These are phyloP conservation scores for Pterocarpus macrocarpus DNA, from an alignment of 306 rosid species.

Conservation along the genomic window DNA sequence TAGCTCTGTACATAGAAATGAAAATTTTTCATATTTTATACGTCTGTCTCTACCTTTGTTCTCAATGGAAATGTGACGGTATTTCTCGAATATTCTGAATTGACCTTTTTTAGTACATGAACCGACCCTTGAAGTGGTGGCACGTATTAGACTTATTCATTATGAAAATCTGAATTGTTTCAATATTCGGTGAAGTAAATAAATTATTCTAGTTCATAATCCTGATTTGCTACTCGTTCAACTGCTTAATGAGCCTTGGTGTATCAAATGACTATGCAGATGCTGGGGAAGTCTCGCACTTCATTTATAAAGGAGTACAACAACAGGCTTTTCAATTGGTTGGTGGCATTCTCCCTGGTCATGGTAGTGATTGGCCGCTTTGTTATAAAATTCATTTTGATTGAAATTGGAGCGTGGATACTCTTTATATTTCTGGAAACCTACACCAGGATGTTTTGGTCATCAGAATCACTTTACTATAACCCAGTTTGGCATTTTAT, in stretches of 20 bases:
- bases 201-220: not conserved
- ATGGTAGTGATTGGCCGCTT: conserved; percentile 96
- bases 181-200: conserved; percentile 10
- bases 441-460: conserved; percentile 97
- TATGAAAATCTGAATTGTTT: conserved; percentile 13
- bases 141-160: conserved; percentile 21
- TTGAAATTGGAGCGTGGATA: conserved; percentile 92
- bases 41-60: not conserved
- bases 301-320: conserved; percentile 92
- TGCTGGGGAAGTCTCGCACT: conserved; percentile 83
- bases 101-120: not conserved
- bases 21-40: no score
- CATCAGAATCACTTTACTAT: conserved; percentile 92
- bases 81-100: not conserved
- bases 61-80: conserved; percentile 15
- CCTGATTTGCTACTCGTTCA: conserved; percentile 8
- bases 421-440: conserved; percentile 95
- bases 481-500: conserved; percentile 87
- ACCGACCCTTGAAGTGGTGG: not conserved
- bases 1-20: no score
- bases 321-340: conserved; percentile 93
- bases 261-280: conserved; percentile 62
- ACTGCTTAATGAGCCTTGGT: conserved; percentile 35
- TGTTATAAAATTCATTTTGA: conserved; percentile 74
- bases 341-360: conserved; percentile 91